Evolutionary conservation across 768 basidiomycete genomes (phyloP), one percentile per base, ranked within the genome.

Genomic region (Galerina marginata): DNA sequence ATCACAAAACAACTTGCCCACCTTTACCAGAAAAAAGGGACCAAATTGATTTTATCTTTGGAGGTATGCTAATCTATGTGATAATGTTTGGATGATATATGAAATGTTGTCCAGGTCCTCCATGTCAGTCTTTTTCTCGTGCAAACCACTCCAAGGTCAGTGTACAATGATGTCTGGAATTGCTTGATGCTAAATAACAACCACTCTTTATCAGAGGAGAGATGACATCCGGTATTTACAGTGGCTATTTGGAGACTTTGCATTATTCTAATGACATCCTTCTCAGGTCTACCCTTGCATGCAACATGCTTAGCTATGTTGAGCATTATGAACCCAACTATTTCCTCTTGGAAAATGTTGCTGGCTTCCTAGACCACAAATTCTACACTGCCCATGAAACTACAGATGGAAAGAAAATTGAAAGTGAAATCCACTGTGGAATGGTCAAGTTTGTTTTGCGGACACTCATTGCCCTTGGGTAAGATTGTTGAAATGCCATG

Each of bases 311-410:
- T 7, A 84, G 85, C 23, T 88, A 83, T 59, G 86, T 86, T 12
- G 90, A 92, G 66, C 77, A 83, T 52, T 91, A 88, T 62, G 71
- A 81, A 45, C 88, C 89, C 0, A 71, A 73, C 23, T 90, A 84
- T 61, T 83, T 92, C 59, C 79, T 92, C 0, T 74, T 93, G 20
- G 91, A 93, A 68, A 93, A 93, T 71, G 91, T 93, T 2, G 69
- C 69, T 9, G 91, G 91, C 0, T 70, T 92, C 6, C 68, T 91
- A 1, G 72, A 71, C 29, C 81, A 84, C 70, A 79, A 74, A 0
- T 77, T 90, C 7, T 73, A 78, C 62, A 78, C 78, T n/a, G 66
- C 66, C 0, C 69, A 61, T 12, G 58, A 47, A 9, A 64, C 59
- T 12, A 37, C 58, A 59, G n/a, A 69, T 67, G 63, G 56, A 64